Conservation (phyloP, 2,329 filamentous ascomycete species). For the Geosmithia flava region DNA sequence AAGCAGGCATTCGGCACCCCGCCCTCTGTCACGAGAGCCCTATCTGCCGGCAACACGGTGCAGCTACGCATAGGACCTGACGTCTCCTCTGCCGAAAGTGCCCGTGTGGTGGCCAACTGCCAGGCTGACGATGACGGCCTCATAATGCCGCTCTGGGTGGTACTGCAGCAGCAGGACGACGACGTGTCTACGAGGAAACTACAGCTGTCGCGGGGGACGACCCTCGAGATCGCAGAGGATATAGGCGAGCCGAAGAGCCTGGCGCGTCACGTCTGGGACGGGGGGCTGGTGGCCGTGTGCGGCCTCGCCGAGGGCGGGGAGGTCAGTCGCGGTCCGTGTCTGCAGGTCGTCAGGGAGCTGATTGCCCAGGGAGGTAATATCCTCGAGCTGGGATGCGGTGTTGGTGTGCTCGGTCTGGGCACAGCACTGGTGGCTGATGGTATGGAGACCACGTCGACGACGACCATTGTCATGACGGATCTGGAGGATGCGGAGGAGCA, state of each 20-base stretch:
- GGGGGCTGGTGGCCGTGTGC: constrained; percentile 32
- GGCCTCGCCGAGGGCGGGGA: constrained; percentile 14
- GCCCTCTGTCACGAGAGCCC: constrained; percentile 10
- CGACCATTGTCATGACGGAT: constrained; percentile 39
- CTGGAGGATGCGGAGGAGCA: constrained; percentile 39
- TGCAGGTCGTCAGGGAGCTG: constrained; percentile 16
- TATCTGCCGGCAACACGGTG: constrained; percentile 9
- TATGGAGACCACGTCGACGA: not conserved
- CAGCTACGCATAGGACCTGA: constrained; percentile 3
- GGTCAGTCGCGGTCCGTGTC: constrained; percentile 12
- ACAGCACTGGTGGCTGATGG: constrained; percentile 23
- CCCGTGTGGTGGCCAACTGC: constrained; percentile 1
- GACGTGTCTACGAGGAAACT: constrained; percentile 15
- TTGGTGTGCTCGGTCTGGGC: constrained; percentile 42
- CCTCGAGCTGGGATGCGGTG: constrained; percentile 43
- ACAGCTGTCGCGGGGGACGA: constrained; percentile 6
- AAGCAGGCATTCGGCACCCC: constrained; percentile 17
- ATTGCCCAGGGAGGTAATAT: constrained; percentile 23
- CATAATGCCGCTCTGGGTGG: constrained; percentile 30
- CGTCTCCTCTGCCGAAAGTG: not conserved
- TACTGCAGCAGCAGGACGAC: constrained; percentile 13
- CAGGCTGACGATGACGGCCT: constrained; percentile 15
- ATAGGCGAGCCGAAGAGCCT: constrained; percentile 41
- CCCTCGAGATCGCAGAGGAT: constrained; percentile 37
- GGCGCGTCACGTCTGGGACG: constrained; percentile 47